Percentiles rank a stretch among this genome's conserved stretches.
Evolutionary conservation across 2,329 filamentous ascomycete species (phyloP).

Genomic region (Phialocephala sp.): DNA sequence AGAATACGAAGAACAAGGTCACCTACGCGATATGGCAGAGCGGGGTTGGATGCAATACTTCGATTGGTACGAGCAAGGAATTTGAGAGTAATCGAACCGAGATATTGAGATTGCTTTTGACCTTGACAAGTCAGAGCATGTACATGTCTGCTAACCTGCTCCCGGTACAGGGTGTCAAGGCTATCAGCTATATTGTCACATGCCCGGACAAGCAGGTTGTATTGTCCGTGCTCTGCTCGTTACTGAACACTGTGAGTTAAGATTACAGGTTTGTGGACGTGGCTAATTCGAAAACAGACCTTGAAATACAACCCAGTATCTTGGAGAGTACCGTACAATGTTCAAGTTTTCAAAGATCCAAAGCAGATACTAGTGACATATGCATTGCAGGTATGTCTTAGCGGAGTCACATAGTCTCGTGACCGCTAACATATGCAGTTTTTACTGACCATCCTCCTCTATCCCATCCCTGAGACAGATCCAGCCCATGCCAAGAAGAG

Average conservation of each 20-base stretch:
- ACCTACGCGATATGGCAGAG: constrained; percentile 98
- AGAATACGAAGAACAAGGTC: constrained; percentile 77
- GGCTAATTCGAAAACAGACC: constrained; percentile 59
- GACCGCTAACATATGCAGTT: constrained; percentile 56
- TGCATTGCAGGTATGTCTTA: constrained; percentile 62
- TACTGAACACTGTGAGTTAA: constrained; percentile 83
- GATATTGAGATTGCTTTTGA: constrained; percentile 83
- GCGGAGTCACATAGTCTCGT: not conserved
- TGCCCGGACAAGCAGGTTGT: constrained; percentile 91
- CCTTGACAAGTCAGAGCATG: constrained; percentile 88
- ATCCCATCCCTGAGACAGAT: constrained; percentile 81
- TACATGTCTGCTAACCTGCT: constrained; percentile 83
- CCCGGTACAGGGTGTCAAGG: constrained; percentile 80
- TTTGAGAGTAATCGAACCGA: constrained; percentile 93
- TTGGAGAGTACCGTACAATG: constrained; percentile 94
- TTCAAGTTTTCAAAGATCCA: constrained; percentile 87
- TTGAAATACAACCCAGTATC: constrained; percentile 94
- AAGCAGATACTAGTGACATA: constrained; percentile 92
- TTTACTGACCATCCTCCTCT: constrained; percentile 82
- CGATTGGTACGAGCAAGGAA: constrained; percentile 87
- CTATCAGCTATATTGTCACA: constrained; percentile 87
- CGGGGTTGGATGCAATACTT: constrained; percentile 92
- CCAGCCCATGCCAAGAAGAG: constrained; percentile 73
- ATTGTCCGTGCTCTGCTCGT: constrained; percentile 86
- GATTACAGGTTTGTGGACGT: not conserved